Percentiles rank a stretch among this genome's conserved stretches.
These are phyloP conservation scores for Aphanoascus verrucosus DNA, from an alignment of 2,329 filamentous ascomycete species.

Conservation along the genomic window DNA sequence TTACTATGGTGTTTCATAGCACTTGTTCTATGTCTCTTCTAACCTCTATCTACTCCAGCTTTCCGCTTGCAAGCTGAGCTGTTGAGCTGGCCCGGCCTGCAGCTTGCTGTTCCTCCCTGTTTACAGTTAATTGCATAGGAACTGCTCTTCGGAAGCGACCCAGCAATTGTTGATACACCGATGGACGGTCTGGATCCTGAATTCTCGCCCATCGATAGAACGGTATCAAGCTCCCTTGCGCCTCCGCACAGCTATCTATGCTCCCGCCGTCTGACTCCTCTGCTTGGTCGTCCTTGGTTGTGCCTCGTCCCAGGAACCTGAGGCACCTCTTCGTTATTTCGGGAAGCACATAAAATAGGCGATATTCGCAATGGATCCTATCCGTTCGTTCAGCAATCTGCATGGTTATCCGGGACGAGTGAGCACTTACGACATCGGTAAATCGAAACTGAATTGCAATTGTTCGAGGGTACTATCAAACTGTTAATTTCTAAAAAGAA, in stretches of 20 bases:
- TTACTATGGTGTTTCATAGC: neutral
- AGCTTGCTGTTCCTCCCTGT: neutral
- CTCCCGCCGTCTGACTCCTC: neutral
- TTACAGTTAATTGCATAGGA: neutral
- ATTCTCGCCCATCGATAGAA: constrained; percentile 12
- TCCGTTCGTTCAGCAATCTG: neutral
- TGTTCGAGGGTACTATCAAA: constrained; percentile 2
- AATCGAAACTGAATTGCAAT: constrained; percentile 9
- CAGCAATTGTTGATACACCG: constrained; percentile 1
- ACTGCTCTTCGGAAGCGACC: neutral
- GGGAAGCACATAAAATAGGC: constrained; percentile 9
- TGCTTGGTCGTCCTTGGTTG: neutral
- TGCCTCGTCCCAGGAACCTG: neutral
- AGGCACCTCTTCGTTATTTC: neutral
- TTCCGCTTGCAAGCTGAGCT: neutral
- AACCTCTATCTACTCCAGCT: neutral
- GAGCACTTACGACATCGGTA: constrained; percentile 8
- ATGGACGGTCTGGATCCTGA: constrained; percentile 5
- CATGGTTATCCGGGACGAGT: too few species aligned
- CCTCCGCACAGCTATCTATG: neutral
- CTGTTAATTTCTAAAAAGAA: neutral
- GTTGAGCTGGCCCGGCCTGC: neutral
- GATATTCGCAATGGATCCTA: constrained; percentile 11
- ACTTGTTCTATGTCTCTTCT: neutral
- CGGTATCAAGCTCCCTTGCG: constrained; percentile 1